Evolutionary conservation across 352 stramenopile genomes (phyloP).

Genomic region (Elongisporangium anandrum): DNA sequence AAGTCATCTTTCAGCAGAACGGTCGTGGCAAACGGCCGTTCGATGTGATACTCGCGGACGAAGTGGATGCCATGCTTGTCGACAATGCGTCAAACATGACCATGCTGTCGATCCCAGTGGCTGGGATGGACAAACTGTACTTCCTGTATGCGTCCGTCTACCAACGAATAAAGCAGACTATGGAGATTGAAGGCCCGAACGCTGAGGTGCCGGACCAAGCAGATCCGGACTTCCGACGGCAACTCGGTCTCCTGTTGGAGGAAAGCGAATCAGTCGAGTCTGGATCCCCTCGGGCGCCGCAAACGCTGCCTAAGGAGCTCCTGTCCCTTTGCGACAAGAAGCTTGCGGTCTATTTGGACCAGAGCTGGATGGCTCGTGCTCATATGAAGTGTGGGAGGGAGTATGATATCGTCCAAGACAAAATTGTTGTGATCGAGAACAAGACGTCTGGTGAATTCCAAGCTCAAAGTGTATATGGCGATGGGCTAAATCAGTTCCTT

Average conservation of each 20-base stretch:
- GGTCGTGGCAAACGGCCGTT: conserved; percentile 6
- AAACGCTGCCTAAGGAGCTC: conserved; percentile 1
- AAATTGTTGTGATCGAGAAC: conserved; percentile 2
- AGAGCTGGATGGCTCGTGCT: not conserved
- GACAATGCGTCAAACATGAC: conserved; percentile 1
- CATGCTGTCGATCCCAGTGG: conserved; percentile 1
- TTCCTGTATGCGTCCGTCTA: not conserved
- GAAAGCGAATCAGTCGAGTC: not conserved
- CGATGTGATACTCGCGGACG: conserved; percentile 1
- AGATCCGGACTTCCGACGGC: no score
- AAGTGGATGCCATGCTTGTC: conserved; percentile 1
- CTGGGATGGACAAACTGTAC: conserved; percentile 1
- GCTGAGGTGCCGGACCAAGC: no score
- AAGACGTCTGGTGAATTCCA: conserved; percentile 1
- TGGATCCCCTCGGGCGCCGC: not conserved
- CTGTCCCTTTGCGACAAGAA: conserved; percentile 3
- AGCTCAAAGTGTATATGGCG: not conserved
- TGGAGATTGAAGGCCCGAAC: not conserved
- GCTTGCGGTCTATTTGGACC: not conserved
- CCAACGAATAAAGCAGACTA: not conserved
- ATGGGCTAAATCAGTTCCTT: conserved; percentile 1
- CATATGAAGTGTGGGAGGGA: not conserved
- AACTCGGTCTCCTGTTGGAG: no score
- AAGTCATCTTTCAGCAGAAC: conserved; percentile 5
- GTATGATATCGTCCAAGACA: not conserved